Evolutionary conservation across 257 asterid species (phyloP), one percentile per base, ranked within the genome.

Genomic region (Solanum sitiens): DNA sequence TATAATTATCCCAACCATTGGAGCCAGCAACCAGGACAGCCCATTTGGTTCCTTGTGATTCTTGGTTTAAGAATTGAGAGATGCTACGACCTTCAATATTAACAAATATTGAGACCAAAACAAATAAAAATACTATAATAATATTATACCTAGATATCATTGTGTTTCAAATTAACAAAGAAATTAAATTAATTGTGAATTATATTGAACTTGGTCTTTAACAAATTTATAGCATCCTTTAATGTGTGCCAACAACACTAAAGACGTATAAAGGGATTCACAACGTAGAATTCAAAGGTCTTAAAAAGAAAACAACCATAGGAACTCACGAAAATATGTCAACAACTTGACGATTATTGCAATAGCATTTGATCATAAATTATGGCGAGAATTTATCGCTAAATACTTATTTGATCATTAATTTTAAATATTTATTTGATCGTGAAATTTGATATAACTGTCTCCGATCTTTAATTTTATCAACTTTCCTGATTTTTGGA

Each of bases 1-100:
- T 92, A 91, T 97, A 97, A 90, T 97, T 97, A 95, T 92, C 93
- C 93, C 95, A 97, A 14, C 98, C 99, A 53, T 88, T 90, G 63
- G 99, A 96, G 30, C 99, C 99, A 76, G 99, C 99, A 76, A 97
- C 67, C 8, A 96, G 94, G 71, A 97, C 95, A 9, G 98, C 99
- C 99, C 99, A 97, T 87, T 93, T 90, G 61, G 96, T 95, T 8
- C 99, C 99, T 8, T 92, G 95, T 20, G 96, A 90, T 68, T 93
- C 98, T 11, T 91, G 94, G 2, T 6, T 25, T 27, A 79, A 79
- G 65, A 79, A 79, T 79, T 27, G 85, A 9, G 85, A 45, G 27
- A 79, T 45, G 45, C 67, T 79, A 16, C 67, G 42, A 79, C 85
- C 16, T 27, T 79, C 85, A 45, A 16, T 44, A 4, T 27, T 44